phyloP scores from a whole-genome alignment of 2,329 filamentous ascomycete species.

The Aciculosporium take region DNA sequence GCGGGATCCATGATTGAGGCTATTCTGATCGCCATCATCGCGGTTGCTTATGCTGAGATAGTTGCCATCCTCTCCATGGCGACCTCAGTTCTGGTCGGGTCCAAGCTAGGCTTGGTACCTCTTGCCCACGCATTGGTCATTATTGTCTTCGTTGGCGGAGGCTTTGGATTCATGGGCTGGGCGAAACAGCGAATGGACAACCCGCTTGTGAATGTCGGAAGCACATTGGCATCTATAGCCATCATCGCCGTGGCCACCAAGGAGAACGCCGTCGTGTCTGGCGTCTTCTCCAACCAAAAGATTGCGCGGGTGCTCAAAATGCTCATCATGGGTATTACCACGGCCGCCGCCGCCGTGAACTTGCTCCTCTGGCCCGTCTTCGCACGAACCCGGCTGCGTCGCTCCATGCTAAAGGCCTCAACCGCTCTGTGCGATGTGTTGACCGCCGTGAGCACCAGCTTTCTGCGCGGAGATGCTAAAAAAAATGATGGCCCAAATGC shows the following conservation, averaged over 20 bases:
- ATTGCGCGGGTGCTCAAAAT: conserved; percentile 49
- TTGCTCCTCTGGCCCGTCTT: conserved; percentile 61
- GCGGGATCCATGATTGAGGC: conserved; percentile 78
- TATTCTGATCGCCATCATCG: conserved; percentile 55
- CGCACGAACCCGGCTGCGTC: conserved; percentile 53
- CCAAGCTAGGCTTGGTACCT: conserved; percentile 46
- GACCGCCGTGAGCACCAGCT: conserved; percentile 61
- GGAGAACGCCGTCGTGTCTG: conserved; percentile 66
- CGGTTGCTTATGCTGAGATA: conserved; percentile 52
- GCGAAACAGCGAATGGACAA: conserved; percentile 61
- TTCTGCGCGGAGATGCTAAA: conserved; percentile 48
- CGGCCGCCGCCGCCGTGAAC: conserved; percentile 54
- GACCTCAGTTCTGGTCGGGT: conserved; percentile 60
- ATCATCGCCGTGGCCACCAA: conserved; percentile 78
- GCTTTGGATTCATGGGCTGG: conserved; percentile 72
- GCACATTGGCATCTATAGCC: conserved; percentile 67
- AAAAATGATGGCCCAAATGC: conserved; percentile 3
- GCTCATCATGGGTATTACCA: conserved; percentile 60
- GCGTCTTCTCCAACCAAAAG: conserved; percentile 55
- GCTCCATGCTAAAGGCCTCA: conserved; percentile 58
- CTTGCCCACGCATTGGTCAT: conserved; percentile 65
- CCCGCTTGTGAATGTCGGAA: conserved; percentile 65
- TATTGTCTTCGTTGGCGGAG: conserved; percentile 65
- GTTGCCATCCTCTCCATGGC: conserved; percentile 72
- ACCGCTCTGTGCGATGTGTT: conserved; percentile 65